Percentiles rank a stretch among this genome's conserved stretches.
Conservation (phyloP, 371 early-diverging fungal genomes). For the Haplosporangium sp. region DNA sequence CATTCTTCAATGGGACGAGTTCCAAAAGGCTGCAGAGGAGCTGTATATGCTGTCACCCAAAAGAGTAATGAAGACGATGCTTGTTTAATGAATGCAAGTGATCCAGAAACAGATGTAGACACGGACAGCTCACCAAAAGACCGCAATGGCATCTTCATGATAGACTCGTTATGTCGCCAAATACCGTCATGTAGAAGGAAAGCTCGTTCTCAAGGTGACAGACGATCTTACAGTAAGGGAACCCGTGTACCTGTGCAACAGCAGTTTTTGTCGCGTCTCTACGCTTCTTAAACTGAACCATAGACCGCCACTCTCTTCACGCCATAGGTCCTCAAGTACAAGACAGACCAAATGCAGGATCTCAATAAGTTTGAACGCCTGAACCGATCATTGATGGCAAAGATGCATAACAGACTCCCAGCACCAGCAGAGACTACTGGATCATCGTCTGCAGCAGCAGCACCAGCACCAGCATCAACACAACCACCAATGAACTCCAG, state of each 20-base stretch:
- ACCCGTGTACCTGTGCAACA: neutral
- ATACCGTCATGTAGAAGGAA: conserved; percentile 78
- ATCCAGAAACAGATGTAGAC: too few relatives aligned
- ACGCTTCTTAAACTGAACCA: neutral
- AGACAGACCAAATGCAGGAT: conserved; percentile 79
- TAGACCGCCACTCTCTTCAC: too few relatives aligned
- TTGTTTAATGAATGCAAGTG: too few relatives aligned
- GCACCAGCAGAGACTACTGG: neutral
- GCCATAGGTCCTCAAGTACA: conserved; percentile 72
- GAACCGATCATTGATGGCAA: conserved; percentile 71
- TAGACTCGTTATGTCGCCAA: conserved; percentile 79
- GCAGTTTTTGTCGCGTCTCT: neutral
- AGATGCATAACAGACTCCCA: conserved; percentile 73
- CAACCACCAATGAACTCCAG: conserved; percentile 10
- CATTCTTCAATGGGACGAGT: conserved; percentile 77
- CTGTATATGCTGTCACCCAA: conserved; percentile 73
- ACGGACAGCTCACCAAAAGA: too few relatives aligned
- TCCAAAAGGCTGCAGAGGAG: conserved; percentile 78
- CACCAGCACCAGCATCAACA: conserved; percentile 18
- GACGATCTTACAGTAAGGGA: conserved; percentile 71
- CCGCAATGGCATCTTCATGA: too few relatives aligned
- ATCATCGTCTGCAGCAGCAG: conserved; percentile 11
- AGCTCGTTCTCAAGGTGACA: conserved; percentile 79
- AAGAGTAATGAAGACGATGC: conserved; percentile 56
- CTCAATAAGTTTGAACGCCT: conserved; percentile 78